A percentile compares a stretch with the other conserved stretches of the same genome.
Evolutionary conservation across 495 filamentous ascomycete genomes (phyloP).

Genomic region (Sabuloglossum arenarium): DNA sequence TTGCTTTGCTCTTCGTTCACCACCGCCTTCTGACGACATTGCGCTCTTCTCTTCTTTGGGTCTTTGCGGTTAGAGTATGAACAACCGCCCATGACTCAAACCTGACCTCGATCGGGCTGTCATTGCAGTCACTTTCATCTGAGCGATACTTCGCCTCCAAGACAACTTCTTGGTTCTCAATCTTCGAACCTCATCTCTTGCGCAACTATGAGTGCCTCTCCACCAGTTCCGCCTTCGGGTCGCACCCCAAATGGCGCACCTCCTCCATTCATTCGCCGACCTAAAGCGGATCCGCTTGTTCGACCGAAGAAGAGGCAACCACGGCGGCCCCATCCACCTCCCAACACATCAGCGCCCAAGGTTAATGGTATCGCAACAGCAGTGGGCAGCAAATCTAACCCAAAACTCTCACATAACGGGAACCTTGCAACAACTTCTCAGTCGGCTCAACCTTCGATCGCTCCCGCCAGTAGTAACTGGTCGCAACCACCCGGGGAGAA

Average conservation of each 20-base stretch:
- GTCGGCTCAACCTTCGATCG: background rate
- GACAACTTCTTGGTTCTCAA: background rate
- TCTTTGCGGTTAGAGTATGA: background rate
- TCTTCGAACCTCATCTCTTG: background rate
- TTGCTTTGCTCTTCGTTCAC: background rate
- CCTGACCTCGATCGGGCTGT: background rate
- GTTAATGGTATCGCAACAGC: constrained; percentile 1
- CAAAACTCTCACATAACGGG: constrained; percentile 1
- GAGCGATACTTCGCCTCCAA: background rate
- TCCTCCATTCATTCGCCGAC: constrained; percentile 23
- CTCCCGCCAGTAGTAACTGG: background rate
- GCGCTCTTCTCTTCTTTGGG: background rate
- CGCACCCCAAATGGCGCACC: constrained; percentile 21
- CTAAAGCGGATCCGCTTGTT: constrained; percentile 44
- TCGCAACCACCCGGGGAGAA: background rate
- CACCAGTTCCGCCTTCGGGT: constrained; percentile 23
- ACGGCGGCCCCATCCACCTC: constrained; percentile 11
- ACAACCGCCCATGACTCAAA: background rate
- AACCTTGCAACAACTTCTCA: background rate
- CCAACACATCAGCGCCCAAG: constrained; percentile 8
- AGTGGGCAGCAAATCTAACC: background rate
- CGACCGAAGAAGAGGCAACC: constrained; percentile 30
- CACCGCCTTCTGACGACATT: background rate
- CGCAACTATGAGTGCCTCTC: constrained; percentile 36
- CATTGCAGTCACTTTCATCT: background rate